Evolutionary conservation across 768 basidiomycete species (phyloP).

Genomic region (Mycena polygramma): DNA sequence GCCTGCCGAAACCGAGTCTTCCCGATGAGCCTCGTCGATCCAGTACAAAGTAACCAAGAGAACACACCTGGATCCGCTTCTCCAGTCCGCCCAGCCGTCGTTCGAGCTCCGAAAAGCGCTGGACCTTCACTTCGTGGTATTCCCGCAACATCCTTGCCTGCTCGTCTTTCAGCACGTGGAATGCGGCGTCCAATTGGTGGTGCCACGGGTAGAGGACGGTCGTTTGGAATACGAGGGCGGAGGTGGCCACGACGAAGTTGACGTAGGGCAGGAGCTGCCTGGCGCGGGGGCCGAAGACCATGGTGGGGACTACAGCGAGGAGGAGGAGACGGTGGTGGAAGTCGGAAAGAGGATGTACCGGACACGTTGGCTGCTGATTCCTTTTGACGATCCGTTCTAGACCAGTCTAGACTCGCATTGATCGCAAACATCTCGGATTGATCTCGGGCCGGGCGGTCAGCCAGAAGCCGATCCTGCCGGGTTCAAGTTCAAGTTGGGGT

Average conservation of each 20-base stretch:
- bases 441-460: too few species aligned
- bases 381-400: too few species aligned
- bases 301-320: neutral
- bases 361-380: too few species aligned
- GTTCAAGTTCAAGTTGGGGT: too few species aligned
- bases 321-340: conserved; percentile 8
- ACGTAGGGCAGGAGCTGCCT: conserved; percentile 40
- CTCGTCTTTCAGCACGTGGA: conserved; percentile 29
- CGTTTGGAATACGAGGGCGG: conserved; percentile 41
- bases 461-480: too few species aligned
- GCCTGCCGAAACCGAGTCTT: too few species aligned
- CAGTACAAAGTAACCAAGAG: neutral
- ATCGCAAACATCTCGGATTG: too few species aligned
- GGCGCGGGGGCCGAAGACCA: conserved; percentile 39
- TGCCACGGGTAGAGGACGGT: conserved; percentile 45
- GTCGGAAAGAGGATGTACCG: neutral
- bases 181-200: conserved; percentile 39
- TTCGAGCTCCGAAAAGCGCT: conserved; percentile 33
- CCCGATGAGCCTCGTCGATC: too few species aligned
- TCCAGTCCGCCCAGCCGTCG: conserved; percentile 13
- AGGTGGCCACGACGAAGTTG: conserved; percentile 39
- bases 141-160: conserved; percentile 32
- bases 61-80: conserved; percentile 18
- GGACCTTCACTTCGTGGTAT: conserved; percentile 39
- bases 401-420: too few species aligned